These are phyloP conservation scores for Trifolium repens DNA, from an alignment of 306 rosid genomes.

Conservation along the genomic window DNA sequence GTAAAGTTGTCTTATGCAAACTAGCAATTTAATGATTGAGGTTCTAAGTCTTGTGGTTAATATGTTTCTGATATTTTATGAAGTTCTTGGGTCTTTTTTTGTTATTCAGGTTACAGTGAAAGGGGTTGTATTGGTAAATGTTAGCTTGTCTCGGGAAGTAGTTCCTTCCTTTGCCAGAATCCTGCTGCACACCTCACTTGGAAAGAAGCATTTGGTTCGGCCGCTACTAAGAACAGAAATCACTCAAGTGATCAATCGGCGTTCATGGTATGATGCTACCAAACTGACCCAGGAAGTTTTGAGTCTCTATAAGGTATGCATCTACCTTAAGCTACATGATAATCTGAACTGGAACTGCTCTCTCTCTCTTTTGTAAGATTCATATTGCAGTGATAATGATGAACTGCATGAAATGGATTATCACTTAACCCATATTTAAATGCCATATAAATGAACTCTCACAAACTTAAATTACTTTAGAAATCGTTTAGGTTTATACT, in stretches of 20 bases:
- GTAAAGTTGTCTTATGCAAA: background rate
- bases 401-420: slow-evolving; percentile 9
- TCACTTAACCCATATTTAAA: background rate
- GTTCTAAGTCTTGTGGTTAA: slow-evolving; percentile 5
- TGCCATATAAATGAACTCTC: slow-evolving; percentile 17
- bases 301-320: slow-evolving; percentile 81
- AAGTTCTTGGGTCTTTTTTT: slow-evolving; percentile 29
- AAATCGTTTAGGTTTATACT: background rate
- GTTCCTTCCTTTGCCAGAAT: slow-evolving; percentile 98
- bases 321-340: slow-evolving; percentile 21
- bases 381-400: slow-evolving; percentile 14
- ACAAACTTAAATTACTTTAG: background rate
- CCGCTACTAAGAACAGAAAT: slow-evolving; percentile 90
- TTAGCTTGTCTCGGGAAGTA: slow-evolving; percentile 90
- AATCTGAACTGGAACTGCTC: background rate
- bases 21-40: slow-evolving; percentile 22
- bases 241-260: slow-evolving; percentile 90
- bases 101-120: slow-evolving; percentile 70
- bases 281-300: slow-evolving; percentile 80
- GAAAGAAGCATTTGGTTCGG: slow-evolving; percentile 95
- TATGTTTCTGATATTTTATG: slow-evolving; percentile 15
- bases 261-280: slow-evolving; percentile 89
- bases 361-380: slow-evolving; percentile 7
- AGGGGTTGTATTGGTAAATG: slow-evolving; percentile 83
- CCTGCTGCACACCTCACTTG: slow-evolving; percentile 90